Evolutionary conservation across 1,284 basidiomycete species (phyloP), one percentile per base, ranked within the genome.

Genomic region (Malassezia japonica): DNA sequence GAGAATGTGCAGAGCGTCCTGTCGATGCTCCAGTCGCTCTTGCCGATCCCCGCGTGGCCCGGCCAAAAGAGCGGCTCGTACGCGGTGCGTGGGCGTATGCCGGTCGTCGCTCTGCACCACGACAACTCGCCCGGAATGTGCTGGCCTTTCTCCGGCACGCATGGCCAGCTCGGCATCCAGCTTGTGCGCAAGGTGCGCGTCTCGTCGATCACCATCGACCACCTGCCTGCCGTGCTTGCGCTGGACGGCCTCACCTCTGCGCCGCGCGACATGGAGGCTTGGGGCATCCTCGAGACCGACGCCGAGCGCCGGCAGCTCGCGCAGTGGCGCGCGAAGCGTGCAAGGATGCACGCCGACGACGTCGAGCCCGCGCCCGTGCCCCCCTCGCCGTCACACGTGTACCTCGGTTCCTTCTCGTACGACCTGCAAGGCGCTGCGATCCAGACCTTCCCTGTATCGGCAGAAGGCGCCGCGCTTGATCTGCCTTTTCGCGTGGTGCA

Each of bases 181-280:
- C 81, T 96, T 16, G 82, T 83, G 1, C 78, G 80, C 5, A 81
- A 81, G 2, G 80, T 83, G 7, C 77, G 79, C 46, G 79, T 91
- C 34, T 79, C 81, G 2, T 84, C 86, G 57, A 75, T 96, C 48
- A 86, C 86, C 10, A 80, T 96, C 59, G 91, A 96, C 69, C 92
- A 96, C 72, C 81, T 86, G 29, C 78, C 88, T 6, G 78, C 76
- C 55, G 85, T 87, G 56, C 77, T 89, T 34, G 83, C 87, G 5
- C 80, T 82, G 60, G 67, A 67, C 31, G 86, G 90, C 65, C 77
- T 84, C 65, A 76, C 81, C 16, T 83, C 82, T 27, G 91, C 92
- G 0, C 91, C 92, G 21, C 77, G 81, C 55, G 78, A 83, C 35
- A 84, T 96, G 79, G 85, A 91, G 62, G 81, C 89, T 1, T 95